Evolutionary conservation across 148 eudicot species (phyloP).

Genomic region (Mesembryanthemum crystallinum): DNA sequence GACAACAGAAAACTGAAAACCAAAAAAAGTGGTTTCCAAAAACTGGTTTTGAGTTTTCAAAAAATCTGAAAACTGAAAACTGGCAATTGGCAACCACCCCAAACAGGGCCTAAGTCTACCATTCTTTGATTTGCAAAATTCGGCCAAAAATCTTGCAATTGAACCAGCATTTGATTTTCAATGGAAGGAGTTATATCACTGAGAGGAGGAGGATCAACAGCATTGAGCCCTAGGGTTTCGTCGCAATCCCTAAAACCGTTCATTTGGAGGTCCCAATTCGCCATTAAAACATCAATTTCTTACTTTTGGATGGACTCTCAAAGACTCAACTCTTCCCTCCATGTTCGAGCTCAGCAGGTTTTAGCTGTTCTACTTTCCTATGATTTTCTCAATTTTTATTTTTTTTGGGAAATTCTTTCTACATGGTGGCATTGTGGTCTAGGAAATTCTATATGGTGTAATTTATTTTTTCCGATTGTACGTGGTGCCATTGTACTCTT

Average conservation of each 20-base stretch:
- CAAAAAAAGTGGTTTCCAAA: too few species aligned
- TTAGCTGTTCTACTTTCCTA: background rate
- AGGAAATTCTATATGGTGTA: too few species aligned
- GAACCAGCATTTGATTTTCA: background rate
- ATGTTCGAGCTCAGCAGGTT: conserved; percentile 50
- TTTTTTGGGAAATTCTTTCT: too few species aligned
- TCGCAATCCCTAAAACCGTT: conserved; percentile 10
- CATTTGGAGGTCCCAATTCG: conserved; percentile 23
- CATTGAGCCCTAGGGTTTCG: conserved; percentile 37
- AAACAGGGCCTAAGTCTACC: too few species aligned
- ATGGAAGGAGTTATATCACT: conserved; percentile 36
- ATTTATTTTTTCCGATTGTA: too few species aligned
- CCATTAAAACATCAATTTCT: conserved; percentile 7
- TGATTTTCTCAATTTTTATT: too few species aligned
- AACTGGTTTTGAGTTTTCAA: too few species aligned
- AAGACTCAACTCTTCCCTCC: conserved; percentile 11
- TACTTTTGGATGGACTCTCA: conserved; percentile 28
- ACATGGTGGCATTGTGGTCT: too few species aligned
- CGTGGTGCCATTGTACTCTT: too few species aligned
- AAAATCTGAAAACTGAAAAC: too few species aligned
- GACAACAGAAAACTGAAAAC: too few species aligned
- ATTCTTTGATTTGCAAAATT: background rate
- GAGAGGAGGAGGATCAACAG: conserved; percentile 8
- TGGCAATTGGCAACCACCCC: too few species aligned
- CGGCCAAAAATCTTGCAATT: background rate